A percentile compares a stretch with the other conserved stretches of the same genome.
These are phyloP conservation scores for Phalaenopsis equestris DNA, from an alignment of 106 monocot species.

Conservation along the genomic window DNA sequence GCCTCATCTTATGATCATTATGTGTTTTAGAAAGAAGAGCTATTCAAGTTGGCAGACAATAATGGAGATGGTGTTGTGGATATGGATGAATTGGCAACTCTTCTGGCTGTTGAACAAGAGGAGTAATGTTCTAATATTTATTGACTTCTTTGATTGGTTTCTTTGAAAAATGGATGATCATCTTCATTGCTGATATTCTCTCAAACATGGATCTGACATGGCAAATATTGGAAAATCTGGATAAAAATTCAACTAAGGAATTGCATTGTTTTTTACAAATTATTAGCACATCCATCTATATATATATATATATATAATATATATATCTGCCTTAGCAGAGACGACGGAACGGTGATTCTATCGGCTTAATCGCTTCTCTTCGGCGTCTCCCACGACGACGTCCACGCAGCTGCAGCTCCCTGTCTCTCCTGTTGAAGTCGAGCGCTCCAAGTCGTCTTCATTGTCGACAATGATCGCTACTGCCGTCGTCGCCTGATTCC, in stretches of 20 bases:
- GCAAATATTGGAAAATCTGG: not conserved
- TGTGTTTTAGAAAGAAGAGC: slow-evolving; percentile 62
- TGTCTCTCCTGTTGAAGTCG: no score
- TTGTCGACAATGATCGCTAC: no score
- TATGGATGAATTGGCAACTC: slow-evolving; percentile 71
- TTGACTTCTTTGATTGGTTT: not conserved
- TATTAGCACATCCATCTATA: not conserved
- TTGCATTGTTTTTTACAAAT: not conserved
- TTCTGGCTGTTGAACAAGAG: slow-evolving; percentile 73
- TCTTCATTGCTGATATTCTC: not conserved
- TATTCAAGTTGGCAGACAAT: slow-evolving; percentile 78
- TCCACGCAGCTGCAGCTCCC: no score
- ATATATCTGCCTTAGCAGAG: no score
- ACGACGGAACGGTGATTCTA: no score
- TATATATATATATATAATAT: not conserved
- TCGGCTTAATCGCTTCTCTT: no score
- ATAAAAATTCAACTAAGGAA: not conserved
- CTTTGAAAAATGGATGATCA: not conserved
- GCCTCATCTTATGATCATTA: slow-evolving; percentile 3
- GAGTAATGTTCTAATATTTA: slow-evolving; percentile 33
- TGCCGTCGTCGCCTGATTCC: no score
- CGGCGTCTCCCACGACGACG: no score
- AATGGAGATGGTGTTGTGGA: slow-evolving; percentile 88
- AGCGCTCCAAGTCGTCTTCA: no score
- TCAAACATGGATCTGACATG: not conserved